Evolutionary conservation across 208 protist genomes (phyloP).

Genomic region (Crithidia bombi): DNA sequence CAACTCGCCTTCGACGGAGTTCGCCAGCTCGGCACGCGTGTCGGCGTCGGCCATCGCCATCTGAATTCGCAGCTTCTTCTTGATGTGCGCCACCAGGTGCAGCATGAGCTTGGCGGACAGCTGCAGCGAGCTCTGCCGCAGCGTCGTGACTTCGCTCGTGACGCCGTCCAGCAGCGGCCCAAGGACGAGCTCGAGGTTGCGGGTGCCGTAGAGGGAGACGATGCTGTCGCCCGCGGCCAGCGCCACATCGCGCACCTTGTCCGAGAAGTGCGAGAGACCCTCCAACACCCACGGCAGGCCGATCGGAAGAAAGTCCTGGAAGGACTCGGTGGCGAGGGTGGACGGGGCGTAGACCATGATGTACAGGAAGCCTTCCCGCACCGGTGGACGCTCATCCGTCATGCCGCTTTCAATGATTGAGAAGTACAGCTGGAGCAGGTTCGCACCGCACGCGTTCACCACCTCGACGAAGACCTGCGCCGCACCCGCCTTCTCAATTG

Average conservation of each 20-base stretch:
- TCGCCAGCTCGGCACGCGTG: constrained; percentile 32
- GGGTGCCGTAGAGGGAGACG: constrained; percentile 88
- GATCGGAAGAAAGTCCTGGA: constrained; percentile 82
- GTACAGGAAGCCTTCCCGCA: constrained; percentile 93
- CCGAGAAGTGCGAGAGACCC: constrained; percentile 90
- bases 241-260: constrained; percentile 89
- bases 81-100: constrained; percentile 85
- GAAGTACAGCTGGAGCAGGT: constrained; percentile 72
- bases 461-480: constrained; percentile 92
- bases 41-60: constrained; percentile 46
- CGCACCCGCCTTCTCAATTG: constrained; percentile 91
- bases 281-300: constrained; percentile 90
- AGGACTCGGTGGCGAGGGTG: constrained; percentile 64
- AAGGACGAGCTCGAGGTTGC: constrained; percentile 83
- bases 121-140: constrained; percentile 91
- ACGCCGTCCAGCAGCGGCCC: constrained; percentile 82
- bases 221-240: constrained; percentile 90
- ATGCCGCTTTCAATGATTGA: constrained; percentile 72
- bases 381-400: constrained; percentile 78
- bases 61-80: constrained; percentile 89
- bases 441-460: constrained; percentile 66
- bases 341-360: constrained; percentile 93
- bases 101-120: constrained; percentile 90
- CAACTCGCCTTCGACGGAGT: constrained; percentile 18
- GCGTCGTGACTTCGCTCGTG: constrained; percentile 78